phyloP scores from a whole-genome alignment of 1,139 yeast species.

The Taphrina betulina region DNA sequence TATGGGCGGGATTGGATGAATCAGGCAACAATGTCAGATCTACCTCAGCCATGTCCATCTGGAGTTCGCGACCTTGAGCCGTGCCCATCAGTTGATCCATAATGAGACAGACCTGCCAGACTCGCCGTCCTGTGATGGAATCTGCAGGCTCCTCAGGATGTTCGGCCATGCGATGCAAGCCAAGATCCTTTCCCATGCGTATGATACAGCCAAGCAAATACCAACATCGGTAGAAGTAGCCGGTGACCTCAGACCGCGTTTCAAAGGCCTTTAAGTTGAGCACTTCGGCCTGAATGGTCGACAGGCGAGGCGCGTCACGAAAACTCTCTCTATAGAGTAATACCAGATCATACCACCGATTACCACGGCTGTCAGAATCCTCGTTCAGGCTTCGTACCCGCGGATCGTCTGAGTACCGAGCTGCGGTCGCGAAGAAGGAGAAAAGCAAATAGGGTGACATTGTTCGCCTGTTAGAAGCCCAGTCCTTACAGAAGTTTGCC shows the following conservation, averaged over 20 bases:
- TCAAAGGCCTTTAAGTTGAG: slow-evolving; percentile 30
- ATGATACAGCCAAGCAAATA: slow-evolving; percentile 5
- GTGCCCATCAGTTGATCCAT: slow-evolving; percentile 32
- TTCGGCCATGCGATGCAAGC: slow-evolving; percentile 10
- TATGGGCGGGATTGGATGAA: neutral
- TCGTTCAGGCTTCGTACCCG: slow-evolving; percentile 1
- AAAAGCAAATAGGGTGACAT: slow-evolving; percentile 19
- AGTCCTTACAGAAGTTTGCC: slow-evolving; percentile 6
- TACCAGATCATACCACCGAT: slow-evolving; percentile 11
- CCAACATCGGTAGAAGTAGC: slow-evolving; percentile 27
- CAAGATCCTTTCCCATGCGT: slow-evolving; percentile 26
- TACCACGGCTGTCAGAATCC: slow-evolving; percentile 21
- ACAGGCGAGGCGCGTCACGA: slow-evolving; percentile 24
- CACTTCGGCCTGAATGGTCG: slow-evolving; percentile 27
- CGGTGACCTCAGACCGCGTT: slow-evolving; percentile 12
- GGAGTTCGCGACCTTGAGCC: slow-evolving; percentile 24
- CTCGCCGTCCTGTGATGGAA: slow-evolving; percentile 19
- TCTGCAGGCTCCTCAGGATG: slow-evolving; percentile 17
- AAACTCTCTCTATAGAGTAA: slow-evolving; percentile 8
- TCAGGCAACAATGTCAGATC: slow-evolving; percentile 27
- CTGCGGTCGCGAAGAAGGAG: slow-evolving; percentile 24
- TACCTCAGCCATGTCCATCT: slow-evolving; percentile 22
- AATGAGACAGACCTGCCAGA: slow-evolving; percentile 29
- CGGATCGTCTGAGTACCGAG: slow-evolving; percentile 20
- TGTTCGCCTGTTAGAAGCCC: slow-evolving; percentile 1